Conservation (phyloP, 805 yeast species). For the Yamadazyma takamatsuzukensis region DNA sequence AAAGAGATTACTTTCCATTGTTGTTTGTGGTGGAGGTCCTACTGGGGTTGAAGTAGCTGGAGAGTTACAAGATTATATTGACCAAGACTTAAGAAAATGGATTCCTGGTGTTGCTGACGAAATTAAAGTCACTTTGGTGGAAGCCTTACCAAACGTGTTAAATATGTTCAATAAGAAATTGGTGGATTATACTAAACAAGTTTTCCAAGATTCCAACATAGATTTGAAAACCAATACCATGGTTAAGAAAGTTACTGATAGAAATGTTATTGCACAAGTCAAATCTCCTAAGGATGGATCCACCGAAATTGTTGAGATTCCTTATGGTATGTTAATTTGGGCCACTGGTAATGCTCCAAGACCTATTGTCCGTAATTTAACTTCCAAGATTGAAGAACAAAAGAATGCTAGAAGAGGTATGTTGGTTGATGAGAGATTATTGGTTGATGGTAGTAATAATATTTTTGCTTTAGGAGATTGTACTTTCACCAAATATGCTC, state of each 20-base stretch:
- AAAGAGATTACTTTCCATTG: slow-evolving; percentile 77
- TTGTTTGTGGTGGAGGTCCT: slow-evolving; percentile 98
- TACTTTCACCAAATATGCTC: slow-evolving; percentile 85
- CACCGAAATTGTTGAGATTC: slow-evolving; percentile 57
- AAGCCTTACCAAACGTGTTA: slow-evolving; percentile 87
- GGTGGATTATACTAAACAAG: slow-evolving; percentile 75
- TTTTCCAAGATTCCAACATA: slow-evolving; percentile 64
- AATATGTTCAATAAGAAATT: slow-evolving; percentile 66
- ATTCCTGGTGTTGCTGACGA: slow-evolving; percentile 83
- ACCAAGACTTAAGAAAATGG: slow-evolving; percentile 86
- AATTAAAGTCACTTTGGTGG: slow-evolving; percentile 79
- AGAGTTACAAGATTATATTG: slow-evolving; percentile 90
- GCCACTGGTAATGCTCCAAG: slow-evolving; percentile 96
- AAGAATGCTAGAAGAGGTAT: slow-evolving; percentile 88
- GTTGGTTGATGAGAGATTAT: slow-evolving; percentile 75
- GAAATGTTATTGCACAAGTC: slow-evolving; percentile 64
- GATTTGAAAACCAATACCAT: slow-evolving; percentile 78
- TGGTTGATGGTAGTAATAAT: slow-evolving; percentile 77
- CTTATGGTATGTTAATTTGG: slow-evolving; percentile 94
- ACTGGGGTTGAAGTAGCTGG: slow-evolving; percentile 98
- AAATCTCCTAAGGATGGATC: slow-evolving; percentile 63
- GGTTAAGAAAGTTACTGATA: slow-evolving; percentile 80
- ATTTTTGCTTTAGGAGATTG: slow-evolving; percentile 94
- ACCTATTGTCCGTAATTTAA: slow-evolving; percentile 63
- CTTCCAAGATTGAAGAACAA: slow-evolving; percentile 68